Base-by-base conservation (phyloP, 768 basidiomycete species). In the Mycena alexandri region DNA sequence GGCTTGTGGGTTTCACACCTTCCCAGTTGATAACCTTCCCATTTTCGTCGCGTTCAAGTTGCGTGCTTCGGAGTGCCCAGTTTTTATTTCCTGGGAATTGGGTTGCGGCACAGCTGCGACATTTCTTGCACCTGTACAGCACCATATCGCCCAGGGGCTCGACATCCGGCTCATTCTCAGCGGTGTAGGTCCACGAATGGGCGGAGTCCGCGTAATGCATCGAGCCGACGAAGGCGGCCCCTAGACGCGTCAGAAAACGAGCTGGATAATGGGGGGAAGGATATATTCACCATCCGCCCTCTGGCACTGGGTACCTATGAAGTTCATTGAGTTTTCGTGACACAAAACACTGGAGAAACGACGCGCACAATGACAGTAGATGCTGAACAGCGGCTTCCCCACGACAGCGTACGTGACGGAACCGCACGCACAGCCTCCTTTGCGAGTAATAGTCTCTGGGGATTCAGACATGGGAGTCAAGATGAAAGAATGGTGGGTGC, bases 11-110 rank as follows among this genome's bases (percentile, higher is more conserved):
- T 42, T 65, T 70, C 21, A 72, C 59, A 12, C 36, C 62, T 6
- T 72, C 71, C 68, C 69, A 72, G 17, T 61, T 48, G 22, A 62
- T 63, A 3, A 72, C 63, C 29, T 68, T 72, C 22, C 69, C 71
- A 43, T 44, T 22, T 36, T 62, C 69, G 42, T 68, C 71, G 62
- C 71, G 65, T 17, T 54, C 71, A 33, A 72, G 51, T 14, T 72
- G 69, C n/a, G 62, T 54, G 53, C 52, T 55, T 7, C 69, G 62
- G 12, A 72, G 36, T 25, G 65, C 60, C 63, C 69, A 70, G n/a
- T 70, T 70, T 24, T 53, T 11, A 33, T 3, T 61, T 12, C n/a
- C 53, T 0, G 50, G 19, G 42, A 65, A 59, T 14, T 61, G 65
- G 7, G 63, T 52, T 7, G 69, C 66, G 46, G 63, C 55, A 33